These are phyloP conservation scores for Diaporthe eres DNA, from an alignment of 2,329 filamentous ascomycete species.

Conservation along the genomic window DNA sequence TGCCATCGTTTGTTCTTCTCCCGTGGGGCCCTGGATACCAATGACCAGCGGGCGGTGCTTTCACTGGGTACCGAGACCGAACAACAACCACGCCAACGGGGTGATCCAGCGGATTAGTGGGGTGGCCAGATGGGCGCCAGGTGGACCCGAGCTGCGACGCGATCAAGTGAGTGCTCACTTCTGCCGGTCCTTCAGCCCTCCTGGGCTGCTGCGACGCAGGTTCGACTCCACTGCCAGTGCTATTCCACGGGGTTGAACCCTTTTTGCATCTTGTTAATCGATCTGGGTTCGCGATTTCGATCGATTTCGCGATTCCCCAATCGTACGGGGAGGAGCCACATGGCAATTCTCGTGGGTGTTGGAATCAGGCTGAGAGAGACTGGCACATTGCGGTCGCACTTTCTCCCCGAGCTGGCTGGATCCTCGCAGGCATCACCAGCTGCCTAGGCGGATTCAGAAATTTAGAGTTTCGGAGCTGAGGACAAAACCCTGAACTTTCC, in stretches of 20 bases:
- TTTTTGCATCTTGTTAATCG: not conserved
- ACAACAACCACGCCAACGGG: not conserved
- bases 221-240: not conserved
- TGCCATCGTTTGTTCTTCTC: not conserved
- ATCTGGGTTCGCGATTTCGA: not conserved
- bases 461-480: constrained; percentile 25
- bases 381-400: not conserved
- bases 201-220: not conserved
- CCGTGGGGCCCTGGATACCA: not conserved
- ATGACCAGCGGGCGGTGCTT: not conserved
- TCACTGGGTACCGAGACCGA: constrained; percentile 8
- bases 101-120: not conserved
- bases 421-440: not conserved
- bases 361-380: not conserved
- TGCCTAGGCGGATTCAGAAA: not conserved
- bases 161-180: constrained; percentile 17
- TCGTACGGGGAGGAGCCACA: not conserved
- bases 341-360: not conserved
- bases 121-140: not conserved
- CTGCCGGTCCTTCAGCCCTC: constrained; percentile 19
- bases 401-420: not conserved
- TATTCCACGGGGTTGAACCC: constrained; percentile 16
- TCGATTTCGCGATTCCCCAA: not conserved
- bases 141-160: constrained; percentile 10
- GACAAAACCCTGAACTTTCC: constrained; percentile 16